These are phyloP conservation scores for Sphaceloma murrayae DNA, from an alignment of 2,329 filamentous ascomycete genomes.

Conservation along the genomic window DNA sequence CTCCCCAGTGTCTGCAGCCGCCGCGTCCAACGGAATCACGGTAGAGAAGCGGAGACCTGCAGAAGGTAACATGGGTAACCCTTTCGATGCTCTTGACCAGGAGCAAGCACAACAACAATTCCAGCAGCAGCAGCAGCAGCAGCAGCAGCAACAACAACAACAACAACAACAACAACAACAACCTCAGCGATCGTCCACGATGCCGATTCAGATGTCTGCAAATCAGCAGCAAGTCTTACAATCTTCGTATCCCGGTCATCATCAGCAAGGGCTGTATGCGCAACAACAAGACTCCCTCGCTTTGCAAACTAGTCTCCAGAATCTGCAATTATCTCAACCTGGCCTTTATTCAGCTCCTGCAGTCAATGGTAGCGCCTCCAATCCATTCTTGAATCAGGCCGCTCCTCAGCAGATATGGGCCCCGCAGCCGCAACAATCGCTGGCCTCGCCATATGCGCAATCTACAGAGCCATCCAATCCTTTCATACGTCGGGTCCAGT, in stretches of 20 bases:
- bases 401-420: constrained; percentile 20
- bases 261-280: constrained; percentile 44
- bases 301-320: constrained; percentile 51
- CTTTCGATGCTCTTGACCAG: constrained; percentile 38
- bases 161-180: constrained; percentile 27
- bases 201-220: constrained; percentile 21
- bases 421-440: constrained; percentile 21
- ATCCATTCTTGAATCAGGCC: constrained; percentile 25
- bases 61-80: constrained; percentile 28
- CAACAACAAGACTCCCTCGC: constrained; percentile 26
- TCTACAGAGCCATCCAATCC: constrained; percentile 28
- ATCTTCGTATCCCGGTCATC: constrained; percentile 51
- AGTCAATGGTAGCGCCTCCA: constrained; percentile 19
- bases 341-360: constrained; percentile 19
- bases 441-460: too few relatives aligned
- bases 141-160: constrained; percentile 29
- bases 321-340: constrained; percentile 52
- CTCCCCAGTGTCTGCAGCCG: constrained; percentile 33
- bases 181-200: constrained; percentile 23
- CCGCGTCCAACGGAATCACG: constrained; percentile 41
- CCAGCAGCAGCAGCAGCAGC: constrained; percentile 29
- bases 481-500: constrained; percentile 36
- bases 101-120: constrained; percentile 20
- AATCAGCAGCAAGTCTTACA: constrained; percentile 22
- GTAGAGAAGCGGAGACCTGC: constrained; percentile 32